A percentile compares a stretch with the other conserved stretches of the same genome.
These are phyloP conservation scores for Globisporangium rhizosaccharum DNA, from an alignment of 352 stramenopile species.

Conservation along the genomic window DNA sequence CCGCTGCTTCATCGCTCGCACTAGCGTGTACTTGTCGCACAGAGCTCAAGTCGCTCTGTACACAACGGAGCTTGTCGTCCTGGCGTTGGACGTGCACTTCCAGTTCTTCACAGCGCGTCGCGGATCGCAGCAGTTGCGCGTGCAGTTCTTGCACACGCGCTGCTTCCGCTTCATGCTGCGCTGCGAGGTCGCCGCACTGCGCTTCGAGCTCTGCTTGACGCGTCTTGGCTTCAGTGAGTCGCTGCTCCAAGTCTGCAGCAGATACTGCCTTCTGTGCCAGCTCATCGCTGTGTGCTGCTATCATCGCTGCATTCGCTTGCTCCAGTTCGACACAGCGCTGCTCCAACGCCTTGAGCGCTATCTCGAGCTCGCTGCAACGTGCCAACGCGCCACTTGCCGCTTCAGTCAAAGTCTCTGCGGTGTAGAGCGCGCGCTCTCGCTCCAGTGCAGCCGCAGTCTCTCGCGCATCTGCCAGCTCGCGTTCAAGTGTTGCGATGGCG, in stretches of 20 bases:
- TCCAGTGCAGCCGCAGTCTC: not conserved
- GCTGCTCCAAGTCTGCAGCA: not conserved
- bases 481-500: not conserved
- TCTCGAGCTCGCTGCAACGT: not conserved
- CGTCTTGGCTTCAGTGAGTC: not conserved
- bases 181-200: not conserved
- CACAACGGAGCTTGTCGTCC: not conserved
- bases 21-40: not conserved
- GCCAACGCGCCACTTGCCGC: not conserved
- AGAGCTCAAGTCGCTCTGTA: not conserved
- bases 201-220: not conserved
- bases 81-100: not conserved
- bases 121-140: not conserved
- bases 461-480: not conserved
- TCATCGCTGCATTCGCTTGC: too few relatives aligned
- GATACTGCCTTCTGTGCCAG: too few relatives aligned
- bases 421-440: not conserved
- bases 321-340: slow-evolving; percentile 1
- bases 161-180: not conserved
- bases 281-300: not conserved
- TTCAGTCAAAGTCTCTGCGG: not conserved
- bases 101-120: not conserved
- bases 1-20: not conserved
- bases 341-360: not conserved
- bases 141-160: not conserved